Evolutionary conservation across 768 basidiomycete genomes (phyloP).

Genomic region (Dacryopinax primogenitus): DNA sequence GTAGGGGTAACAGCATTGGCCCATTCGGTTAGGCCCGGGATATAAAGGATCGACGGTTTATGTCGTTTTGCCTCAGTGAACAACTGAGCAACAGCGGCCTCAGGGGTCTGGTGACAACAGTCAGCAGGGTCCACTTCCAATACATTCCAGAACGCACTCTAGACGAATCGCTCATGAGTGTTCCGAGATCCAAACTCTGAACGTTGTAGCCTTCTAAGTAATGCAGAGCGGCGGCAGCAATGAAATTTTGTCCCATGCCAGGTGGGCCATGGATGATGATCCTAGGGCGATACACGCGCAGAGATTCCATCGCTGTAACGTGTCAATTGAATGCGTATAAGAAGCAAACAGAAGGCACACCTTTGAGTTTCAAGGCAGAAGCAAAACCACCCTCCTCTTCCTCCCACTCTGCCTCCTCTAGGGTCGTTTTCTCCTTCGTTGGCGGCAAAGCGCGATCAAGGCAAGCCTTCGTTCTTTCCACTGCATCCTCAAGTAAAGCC

Average conservation of each 20-base stretch:
- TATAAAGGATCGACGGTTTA: slow-evolving; percentile 90
- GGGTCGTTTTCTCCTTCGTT: slow-evolving; percentile 63
- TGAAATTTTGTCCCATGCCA: slow-evolving; percentile 84
- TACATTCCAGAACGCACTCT: slow-evolving; percentile 41
- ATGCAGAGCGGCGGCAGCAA: slow-evolving; percentile 84
- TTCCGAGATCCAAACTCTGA: slow-evolving; percentile 84
- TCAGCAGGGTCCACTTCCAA: slow-evolving; percentile 5
- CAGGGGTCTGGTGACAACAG: slow-evolving; percentile 52
- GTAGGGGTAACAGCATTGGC: slow-evolving; percentile 73
- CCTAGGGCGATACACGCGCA: slow-evolving; percentile 81
- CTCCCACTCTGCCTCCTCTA: slow-evolving; percentile 94
- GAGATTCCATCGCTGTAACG: slow-evolving; percentile 68
- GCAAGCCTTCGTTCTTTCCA: slow-evolving; percentile 58
- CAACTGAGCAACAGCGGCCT: slow-evolving; percentile 86
- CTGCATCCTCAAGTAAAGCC: slow-evolving; percentile 54
- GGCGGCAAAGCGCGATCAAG: slow-evolving; percentile 67
- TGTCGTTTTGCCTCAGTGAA: slow-evolving; percentile 96
- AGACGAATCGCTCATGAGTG: slow-evolving; percentile 75
- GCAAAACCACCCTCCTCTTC: slow-evolving; percentile 81
- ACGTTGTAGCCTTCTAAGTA: slow-evolving; percentile 92
- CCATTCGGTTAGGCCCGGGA: slow-evolving; percentile 81
- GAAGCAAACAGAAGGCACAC: slow-evolving; percentile 33
- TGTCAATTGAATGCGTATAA: slow-evolving; percentile 1
- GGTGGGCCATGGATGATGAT: slow-evolving; percentile 64
- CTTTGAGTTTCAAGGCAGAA: slow-evolving; percentile 76